phyloP scores from a whole-genome alignment of 257 asterid species.

The Penstemon davidsonii region DNA sequence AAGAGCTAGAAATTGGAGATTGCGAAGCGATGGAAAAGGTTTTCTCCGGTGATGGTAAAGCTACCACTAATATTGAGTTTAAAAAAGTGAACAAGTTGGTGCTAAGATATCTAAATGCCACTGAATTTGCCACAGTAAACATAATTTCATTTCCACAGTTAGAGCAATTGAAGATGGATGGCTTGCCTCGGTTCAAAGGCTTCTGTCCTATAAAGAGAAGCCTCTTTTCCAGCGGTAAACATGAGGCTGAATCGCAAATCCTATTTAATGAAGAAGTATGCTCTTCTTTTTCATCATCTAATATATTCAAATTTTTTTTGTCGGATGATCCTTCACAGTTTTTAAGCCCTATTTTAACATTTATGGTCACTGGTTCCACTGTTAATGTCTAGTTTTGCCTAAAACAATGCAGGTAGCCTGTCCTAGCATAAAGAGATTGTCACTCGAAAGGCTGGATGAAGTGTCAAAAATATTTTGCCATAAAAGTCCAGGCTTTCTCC shows the following conservation, averaged over 20 bases:
- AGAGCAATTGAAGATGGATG: slow-evolving; percentile 5
- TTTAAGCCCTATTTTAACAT: no score
- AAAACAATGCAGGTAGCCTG: no score
- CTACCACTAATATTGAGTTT: slow-evolving; percentile 14
- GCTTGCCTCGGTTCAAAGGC: slow-evolving; percentile 16
- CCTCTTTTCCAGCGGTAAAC: background rate
- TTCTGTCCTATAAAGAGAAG: slow-evolving; percentile 14
- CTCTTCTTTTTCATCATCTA: background rate
- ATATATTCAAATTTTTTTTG: no score
- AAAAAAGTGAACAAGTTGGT: slow-evolving; percentile 26
- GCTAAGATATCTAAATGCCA: slow-evolving; percentile 25
- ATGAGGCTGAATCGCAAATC: background rate
- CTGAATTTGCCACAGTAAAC: slow-evolving; percentile 17
- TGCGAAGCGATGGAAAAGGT: slow-evolving; percentile 27
- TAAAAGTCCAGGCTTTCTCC: background rate
- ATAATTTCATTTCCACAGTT: slow-evolving; percentile 31
- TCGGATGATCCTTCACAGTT: no score
- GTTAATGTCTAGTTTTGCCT: no score
- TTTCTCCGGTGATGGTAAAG: slow-evolving; percentile 13
- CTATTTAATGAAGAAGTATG: slow-evolving; percentile 8
- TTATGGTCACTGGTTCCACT: no score
- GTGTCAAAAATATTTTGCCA: slow-evolving; percentile 13
- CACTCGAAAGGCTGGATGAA: background rate
- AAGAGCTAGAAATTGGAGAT: slow-evolving; percentile 31
- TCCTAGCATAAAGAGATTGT: no score